phyloP scores from a whole-genome alignment of 2,329 filamentous ascomycete genomes.

The Aspergillus thermomutatus region DNA sequence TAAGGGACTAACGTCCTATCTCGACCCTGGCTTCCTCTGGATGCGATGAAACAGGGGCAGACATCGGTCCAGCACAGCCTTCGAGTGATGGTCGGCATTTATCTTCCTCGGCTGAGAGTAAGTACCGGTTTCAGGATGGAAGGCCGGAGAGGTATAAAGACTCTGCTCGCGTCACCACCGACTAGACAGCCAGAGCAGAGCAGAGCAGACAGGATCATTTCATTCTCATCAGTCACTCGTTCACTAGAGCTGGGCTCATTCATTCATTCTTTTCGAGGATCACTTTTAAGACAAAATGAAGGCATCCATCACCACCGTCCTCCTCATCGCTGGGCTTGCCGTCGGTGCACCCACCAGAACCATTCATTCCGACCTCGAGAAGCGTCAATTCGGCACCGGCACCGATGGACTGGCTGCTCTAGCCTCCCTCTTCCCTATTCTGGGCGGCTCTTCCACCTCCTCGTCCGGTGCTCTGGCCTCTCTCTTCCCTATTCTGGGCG shows the following conservation, averaged over 20 bases:
- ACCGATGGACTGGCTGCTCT: conserved; percentile 9
- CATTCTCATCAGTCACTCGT: background rate
- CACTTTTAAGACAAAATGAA: conserved; percentile 20
- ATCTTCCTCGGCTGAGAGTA: background rate
- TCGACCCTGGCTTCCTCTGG: background rate
- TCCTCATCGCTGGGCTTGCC: conserved; percentile 19
- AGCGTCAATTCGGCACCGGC: conserved; percentile 15
- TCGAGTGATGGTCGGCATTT: background rate
- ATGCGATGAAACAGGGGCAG: background rate
- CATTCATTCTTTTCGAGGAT: conserved; percentile 1
- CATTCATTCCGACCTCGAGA: conserved; percentile 9
- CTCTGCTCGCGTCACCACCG: background rate
- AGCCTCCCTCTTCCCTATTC: conserved; percentile 10
- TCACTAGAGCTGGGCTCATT: conserved; percentile 18
- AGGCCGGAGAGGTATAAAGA: background rate
- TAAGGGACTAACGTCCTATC: background rate
- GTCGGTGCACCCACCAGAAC: conserved; percentile 20
- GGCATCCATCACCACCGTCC: conserved; percentile 15
- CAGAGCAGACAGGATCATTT: background rate
- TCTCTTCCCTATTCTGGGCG: background rate
- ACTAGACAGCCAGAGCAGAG: no score
- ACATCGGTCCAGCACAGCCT: background rate
- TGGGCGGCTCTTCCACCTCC: background rate
- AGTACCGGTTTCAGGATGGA: background rate
- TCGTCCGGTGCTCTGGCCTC: background rate